Evolutionary conservation across 768 basidiomycete species (phyloP), one percentile per base, ranked within the genome.

Genomic region (Tricholoma furcatifolium): DNA sequence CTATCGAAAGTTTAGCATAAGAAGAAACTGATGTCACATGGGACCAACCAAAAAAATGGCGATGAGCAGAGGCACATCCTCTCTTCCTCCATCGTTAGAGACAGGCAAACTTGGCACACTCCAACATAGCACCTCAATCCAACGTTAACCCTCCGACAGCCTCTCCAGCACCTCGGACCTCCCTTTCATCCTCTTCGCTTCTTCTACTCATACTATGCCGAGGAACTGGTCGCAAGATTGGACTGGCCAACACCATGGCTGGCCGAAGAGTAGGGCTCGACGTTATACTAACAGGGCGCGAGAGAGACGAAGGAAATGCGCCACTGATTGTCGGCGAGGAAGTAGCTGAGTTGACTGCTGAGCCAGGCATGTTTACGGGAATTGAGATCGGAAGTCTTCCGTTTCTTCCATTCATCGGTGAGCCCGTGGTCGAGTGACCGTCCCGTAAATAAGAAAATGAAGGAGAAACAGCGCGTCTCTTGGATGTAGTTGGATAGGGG

Each of bases 381-480:
- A 88, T 82, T 11, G 88, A 72, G 44, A 89, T 83, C 1, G 88
- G 85, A 4, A 84, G 74, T 48, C 83, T 67, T 2, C 70, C 65
- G 39, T 64, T 74, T 46, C 71, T 74, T 20, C 79, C 72, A 51
- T 72, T 71, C 42, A 81, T 81, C 23, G 79, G 79, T 2, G 83
- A 80, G 24, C 66, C 71, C 17, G 78, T 65, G 4, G 73, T 72
- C 3, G 77, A 65, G 64, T 83, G 83, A 18, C 75, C 75, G 48
- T 87, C 86, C 43, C 87, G 80, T 17, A 89, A 73, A 64, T 81
- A 78, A 10, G 83, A 81, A 54, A 91, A 67, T 4, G 89, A 91
- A 6, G 90, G 90, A 11, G 90, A 92, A 20, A 91, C 89, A 10
- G 90, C 90, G 36, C 90, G 83, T 38, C 90, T 82, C 69, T 92